Conservation (phyloP, 192 early-diverging fungal genomes). For the Piromyces sp. region DNA sequence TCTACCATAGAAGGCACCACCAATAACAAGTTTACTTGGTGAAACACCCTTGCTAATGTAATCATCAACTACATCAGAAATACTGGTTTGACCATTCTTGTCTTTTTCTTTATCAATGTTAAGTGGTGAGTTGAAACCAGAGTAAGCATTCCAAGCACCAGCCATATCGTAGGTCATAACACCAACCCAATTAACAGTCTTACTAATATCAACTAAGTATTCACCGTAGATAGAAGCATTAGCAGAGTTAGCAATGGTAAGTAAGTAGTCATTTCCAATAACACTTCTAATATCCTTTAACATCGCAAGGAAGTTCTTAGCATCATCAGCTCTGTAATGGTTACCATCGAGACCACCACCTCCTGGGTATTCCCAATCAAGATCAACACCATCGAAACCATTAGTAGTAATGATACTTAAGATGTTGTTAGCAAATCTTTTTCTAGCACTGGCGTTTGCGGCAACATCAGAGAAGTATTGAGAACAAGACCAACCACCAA, state of each 20-base stretch:
- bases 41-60: slow-evolving; percentile 60
- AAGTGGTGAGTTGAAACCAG: slow-evolving; percentile 1
- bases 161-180: slow-evolving; percentile 5
- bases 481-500: slow-evolving; percentile 64
- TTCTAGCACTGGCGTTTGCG: slow-evolving; percentile 22
- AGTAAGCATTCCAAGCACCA: slow-evolving; percentile 2
- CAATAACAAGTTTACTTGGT: slow-evolving; percentile 68
- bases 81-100: neutral
- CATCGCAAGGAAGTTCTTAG: slow-evolving; percentile 16
- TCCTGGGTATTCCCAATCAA: slow-evolving; percentile 49
- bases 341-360: slow-evolving; percentile 37
- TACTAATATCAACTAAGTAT: slow-evolving; percentile 2
- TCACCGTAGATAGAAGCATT: neutral
- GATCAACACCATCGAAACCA: slow-evolving; percentile 42
- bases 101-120: slow-evolving; percentile 1
- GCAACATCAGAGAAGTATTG: slow-evolving; percentile 39
- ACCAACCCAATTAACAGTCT: neutral
- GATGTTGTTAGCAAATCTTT: slow-evolving; percentile 36
- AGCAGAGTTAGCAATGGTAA: neutral
- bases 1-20: slow-evolving; percentile 63
- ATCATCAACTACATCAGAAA: slow-evolving; percentile 39
- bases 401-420: slow-evolving; percentile 28
- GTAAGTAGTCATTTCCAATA: neutral
- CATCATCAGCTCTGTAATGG: slow-evolving; percentile 15
- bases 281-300: slow-evolving; percentile 17